Percentiles rank a stretch among this genome's conserved stretches.
Evolutionary conservation across 2,329 filamentous ascomycete species (phyloP).

Genomic region (Colletotrichum chrysophilum): DNA sequence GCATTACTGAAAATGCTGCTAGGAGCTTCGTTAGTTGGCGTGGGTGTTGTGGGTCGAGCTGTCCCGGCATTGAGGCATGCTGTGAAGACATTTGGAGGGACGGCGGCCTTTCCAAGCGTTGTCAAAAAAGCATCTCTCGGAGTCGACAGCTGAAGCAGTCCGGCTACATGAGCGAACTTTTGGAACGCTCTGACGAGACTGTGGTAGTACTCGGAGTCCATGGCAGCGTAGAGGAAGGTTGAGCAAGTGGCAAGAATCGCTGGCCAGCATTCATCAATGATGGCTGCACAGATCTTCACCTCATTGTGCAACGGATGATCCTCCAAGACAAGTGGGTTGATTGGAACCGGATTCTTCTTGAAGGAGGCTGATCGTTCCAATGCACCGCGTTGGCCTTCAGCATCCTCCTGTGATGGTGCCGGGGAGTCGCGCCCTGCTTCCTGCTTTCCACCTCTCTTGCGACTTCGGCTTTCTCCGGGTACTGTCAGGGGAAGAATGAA

Average conservation of each 20-base stretch:
- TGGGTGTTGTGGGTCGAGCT: conserved; percentile 46
- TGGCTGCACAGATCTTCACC: conserved; percentile 77
- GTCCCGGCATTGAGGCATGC: conserved; percentile 60
- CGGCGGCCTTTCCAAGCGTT: conserved; percentile 89
- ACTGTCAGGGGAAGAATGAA: conserved; percentile 92
- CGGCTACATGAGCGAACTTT: conserved; percentile 93
- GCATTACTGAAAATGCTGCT: conserved; percentile 73
- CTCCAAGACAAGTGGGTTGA: conserved; percentile 81
- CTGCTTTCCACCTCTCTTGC: conserved; percentile 53
- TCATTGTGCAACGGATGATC: conserved; percentile 74
- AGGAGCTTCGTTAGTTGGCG: conserved; percentile 32
- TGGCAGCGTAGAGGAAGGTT: conserved; percentile 88
- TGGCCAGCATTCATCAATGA: conserved; percentile 94
- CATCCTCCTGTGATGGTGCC: conserved; percentile 39
- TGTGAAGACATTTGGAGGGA: conserved; percentile 79
- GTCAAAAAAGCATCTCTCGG: conserved; percentile 95
- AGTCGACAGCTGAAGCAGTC: conserved; percentile 81
- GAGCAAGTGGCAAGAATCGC: conserved; percentile 94
- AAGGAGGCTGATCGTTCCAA: conserved; percentile 70
- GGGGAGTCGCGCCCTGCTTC: conserved; percentile 51
- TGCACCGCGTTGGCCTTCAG: conserved; percentile 35
- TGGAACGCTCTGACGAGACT: conserved; percentile 91
- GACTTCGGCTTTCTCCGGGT: conserved; percentile 66
- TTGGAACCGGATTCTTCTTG: conserved; percentile 76
- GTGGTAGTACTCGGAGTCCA: conserved; percentile 95